Conservation (phyloP, 2,329 filamentous ascomycete species). For the Niveomyces coronatus region DNA sequence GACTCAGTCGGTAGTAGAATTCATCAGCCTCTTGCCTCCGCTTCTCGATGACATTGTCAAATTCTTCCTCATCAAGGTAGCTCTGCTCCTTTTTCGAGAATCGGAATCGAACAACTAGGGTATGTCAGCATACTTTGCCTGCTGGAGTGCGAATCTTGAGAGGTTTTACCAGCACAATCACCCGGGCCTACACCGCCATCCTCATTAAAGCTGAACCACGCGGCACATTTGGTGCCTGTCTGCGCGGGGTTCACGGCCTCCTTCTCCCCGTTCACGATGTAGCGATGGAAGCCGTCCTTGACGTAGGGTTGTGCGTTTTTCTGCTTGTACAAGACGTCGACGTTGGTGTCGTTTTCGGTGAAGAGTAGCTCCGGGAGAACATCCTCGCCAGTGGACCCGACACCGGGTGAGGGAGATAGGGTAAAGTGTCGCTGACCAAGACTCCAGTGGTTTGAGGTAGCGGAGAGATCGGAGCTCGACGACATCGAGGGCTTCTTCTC, state of each 20-base stretch:
- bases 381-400: constrained; percentile 68
- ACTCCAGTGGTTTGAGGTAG: constrained; percentile 67
- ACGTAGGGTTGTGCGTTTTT: constrained; percentile 77
- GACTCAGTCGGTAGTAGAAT: constrained; percentile 89
- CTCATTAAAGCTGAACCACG: constrained; percentile 89
- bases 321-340: constrained; percentile 62
- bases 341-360: constrained; percentile 94
- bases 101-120: constrained; percentile 74
- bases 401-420: constrained; percentile 81
- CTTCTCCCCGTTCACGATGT: constrained; percentile 75
- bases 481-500: constrained; percentile 73
- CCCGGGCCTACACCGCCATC: constrained; percentile 78
- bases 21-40: constrained; percentile 87
- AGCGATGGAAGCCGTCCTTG: constrained; percentile 88
- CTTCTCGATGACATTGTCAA: constrained; percentile 83
- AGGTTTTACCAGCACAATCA: constrained; percentile 79
- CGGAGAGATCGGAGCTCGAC: constrained; percentile 53
- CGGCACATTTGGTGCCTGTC: constrained; percentile 77
- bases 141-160: constrained; percentile 33
- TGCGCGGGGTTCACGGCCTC: constrained; percentile 70
- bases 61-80: constrained; percentile 84
- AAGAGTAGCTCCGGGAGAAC: constrained; percentile 79
- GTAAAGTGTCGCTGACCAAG: constrained; percentile 77
- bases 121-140: constrained; percentile 9
- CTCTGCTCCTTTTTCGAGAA: constrained; percentile 65